phyloP scores from a whole-genome alignment of 1,284 basidiomycete species.

The Farysia itapuensis region DNA sequence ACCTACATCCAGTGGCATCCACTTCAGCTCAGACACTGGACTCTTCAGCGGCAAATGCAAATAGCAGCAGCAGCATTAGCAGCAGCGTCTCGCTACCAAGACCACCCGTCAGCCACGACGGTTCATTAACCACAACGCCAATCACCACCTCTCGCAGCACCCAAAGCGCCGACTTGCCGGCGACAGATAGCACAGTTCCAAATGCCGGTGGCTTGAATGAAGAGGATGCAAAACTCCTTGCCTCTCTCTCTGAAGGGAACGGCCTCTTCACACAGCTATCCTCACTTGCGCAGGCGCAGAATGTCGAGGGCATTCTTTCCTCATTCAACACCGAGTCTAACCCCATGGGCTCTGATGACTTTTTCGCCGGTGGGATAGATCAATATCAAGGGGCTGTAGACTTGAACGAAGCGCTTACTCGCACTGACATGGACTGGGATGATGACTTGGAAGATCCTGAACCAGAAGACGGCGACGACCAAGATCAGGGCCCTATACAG shows the following conservation, averaged over 20 bases:
- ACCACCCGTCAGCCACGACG: not conserved
- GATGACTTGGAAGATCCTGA: constrained; percentile 25
- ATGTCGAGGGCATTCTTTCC: not conserved
- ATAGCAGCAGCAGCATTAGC: constrained; percentile 1
- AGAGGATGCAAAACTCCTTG: constrained; percentile 43
- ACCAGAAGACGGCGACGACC: constrained; percentile 26
- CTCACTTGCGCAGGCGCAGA: not conserved
- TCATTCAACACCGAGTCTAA: not conserved
- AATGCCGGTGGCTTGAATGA: constrained; percentile 23
- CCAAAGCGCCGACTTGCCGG: not conserved
- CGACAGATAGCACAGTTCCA: not conserved
- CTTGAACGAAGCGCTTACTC: constrained; percentile 33
- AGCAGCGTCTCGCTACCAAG: not conserved
- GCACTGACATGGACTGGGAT: constrained; percentile 30
- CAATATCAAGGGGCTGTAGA: constrained; percentile 28
- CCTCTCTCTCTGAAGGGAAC: constrained; percentile 34
- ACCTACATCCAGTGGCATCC: constrained; percentile 32
- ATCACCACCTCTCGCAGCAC: not conserved
- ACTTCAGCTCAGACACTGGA: constrained; percentile 42
- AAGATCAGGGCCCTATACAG: constrained; percentile 66
- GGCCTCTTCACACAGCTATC: constrained; percentile 27
- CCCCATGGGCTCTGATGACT: constrained; percentile 3
- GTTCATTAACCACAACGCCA: not conserved
- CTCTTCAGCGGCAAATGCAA: too few species aligned
- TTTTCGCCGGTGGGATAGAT: constrained; percentile 6